Percentiles rank a stretch among this genome's conserved stretches.
Evolutionary conservation across 139 green algal species (phyloP).

Genomic region (Chlorella ohadii): DNA sequence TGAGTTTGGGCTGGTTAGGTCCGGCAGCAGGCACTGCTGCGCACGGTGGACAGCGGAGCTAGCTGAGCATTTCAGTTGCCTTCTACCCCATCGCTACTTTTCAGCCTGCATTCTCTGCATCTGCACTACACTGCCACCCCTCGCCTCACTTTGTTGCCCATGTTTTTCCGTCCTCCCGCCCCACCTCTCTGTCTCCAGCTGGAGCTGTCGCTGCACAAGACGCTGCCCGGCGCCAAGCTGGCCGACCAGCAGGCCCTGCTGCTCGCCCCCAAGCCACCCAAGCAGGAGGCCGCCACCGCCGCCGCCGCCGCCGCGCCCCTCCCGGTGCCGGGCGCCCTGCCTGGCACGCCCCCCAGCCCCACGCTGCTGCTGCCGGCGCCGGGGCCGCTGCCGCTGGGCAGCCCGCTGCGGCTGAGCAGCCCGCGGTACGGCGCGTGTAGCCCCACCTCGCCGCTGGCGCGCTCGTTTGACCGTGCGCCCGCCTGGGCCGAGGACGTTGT

Average conservation of each 20-base stretch:
- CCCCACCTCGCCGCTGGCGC: constrained; percentile 16
- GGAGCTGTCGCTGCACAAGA: constrained; percentile 11
- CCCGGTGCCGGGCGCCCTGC: neutral
- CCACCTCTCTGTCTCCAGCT: neutral
- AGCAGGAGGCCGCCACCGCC: neutral
- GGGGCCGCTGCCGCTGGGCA: neutral
- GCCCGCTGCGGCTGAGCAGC: neutral
- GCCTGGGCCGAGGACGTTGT: constrained; percentile 45
- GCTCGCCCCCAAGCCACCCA: constrained; percentile 8
- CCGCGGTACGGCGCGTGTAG: constrained; percentile 5
- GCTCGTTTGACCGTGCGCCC: constrained; percentile 33
- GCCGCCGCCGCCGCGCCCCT: neutral
- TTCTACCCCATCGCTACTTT: too few relatives aligned
- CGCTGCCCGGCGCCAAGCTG: constrained; percentile 13
- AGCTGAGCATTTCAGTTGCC: too few relatives aligned
- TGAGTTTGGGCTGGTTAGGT: neutral
- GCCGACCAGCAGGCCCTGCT: constrained; percentile 41
- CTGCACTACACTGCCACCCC: too few relatives aligned
- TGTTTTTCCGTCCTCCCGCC: too few relatives aligned
- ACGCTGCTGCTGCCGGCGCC: neutral
- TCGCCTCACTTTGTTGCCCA: too few relatives aligned
- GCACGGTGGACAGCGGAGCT: too few relatives aligned
- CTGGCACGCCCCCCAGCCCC: neutral
- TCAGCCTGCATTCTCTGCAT: too few relatives aligned
- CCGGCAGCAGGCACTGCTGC: too few relatives aligned